Conservation (phyloP, 495 filamentous ascomycete genomes). For the Barbatosphaeria neglecta region DNA sequence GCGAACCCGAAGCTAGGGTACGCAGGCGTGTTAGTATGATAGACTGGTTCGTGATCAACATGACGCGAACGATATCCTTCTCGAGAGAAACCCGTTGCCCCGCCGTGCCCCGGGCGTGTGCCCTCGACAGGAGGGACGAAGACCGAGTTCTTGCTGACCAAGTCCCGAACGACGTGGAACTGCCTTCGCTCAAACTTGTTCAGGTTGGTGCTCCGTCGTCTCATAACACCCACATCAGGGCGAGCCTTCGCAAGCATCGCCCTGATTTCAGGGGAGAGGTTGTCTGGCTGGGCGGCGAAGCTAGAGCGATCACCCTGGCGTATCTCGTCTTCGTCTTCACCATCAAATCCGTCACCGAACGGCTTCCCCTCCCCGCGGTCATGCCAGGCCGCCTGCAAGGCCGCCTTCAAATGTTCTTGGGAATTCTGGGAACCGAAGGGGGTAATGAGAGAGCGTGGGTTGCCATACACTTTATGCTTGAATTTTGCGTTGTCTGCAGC, state of each 20-base stretch:
- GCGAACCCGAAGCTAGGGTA: conserved; percentile 39
- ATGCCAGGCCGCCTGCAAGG: too few species aligned
- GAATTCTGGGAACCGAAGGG: not conserved
- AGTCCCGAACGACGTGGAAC: not conserved
- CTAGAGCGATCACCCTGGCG: too few species aligned
- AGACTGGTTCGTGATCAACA: not conserved
- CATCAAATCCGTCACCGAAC: too few species aligned
- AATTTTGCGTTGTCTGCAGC: too few species aligned
- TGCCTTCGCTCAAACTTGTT: not conserved
- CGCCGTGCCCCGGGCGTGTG: not conserved
- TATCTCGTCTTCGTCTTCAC: too few species aligned
- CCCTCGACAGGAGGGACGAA: not conserved
- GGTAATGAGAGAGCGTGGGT: conserved; percentile 3
- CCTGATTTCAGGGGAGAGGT: not conserved
- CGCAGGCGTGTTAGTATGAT: conserved; percentile 18
- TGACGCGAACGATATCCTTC: too few species aligned
- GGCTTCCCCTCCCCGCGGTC: too few species aligned
- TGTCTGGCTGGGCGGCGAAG: not conserved
- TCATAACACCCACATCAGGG: not conserved
- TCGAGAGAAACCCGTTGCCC: not conserved
- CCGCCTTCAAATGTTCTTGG: too few species aligned
- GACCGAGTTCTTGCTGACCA: not conserved
- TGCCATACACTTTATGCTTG: conserved; percentile 22
- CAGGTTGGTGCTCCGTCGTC: not conserved
- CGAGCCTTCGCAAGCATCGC: not conserved